Evolutionary conservation across 768 basidiomycete species (phyloP).

Genomic region (Russula abietina): DNA sequence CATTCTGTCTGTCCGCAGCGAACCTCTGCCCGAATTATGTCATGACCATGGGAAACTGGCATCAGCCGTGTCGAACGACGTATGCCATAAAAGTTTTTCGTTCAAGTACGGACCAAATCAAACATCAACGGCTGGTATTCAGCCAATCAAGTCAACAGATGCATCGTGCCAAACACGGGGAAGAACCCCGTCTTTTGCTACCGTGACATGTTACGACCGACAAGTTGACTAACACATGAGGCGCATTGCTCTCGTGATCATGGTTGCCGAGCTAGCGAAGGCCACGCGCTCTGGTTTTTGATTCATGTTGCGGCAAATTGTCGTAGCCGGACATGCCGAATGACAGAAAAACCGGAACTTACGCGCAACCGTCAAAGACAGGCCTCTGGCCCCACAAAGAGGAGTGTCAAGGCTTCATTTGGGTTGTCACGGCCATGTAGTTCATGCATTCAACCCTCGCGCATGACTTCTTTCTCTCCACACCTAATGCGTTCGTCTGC

Average conservation of each 20-base stretch:
- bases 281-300: constrained; percentile 41
- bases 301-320: constrained; percentile 43
- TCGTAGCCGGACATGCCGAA: constrained; percentile 40
- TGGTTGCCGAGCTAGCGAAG: constrained; percentile 54
- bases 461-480: not conserved
- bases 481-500: not conserved
- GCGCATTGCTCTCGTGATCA: constrained; percentile 54
- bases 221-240: constrained; percentile 56
- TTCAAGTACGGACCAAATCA: not conserved
- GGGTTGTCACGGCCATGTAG: constrained; percentile 35
- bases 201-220: constrained; percentile 17
- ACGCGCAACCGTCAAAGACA: constrained; percentile 42
- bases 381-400: constrained; percentile 53
- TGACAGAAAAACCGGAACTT: constrained; percentile 46
- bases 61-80: not conserved
- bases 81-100: not conserved
- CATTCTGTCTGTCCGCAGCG: not conserved
- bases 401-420: constrained; percentile 56
- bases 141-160: not conserved
- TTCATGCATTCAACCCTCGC: not conserved
- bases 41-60: not conserved
- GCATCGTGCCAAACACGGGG: constrained; percentile 55
- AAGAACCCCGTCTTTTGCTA: constrained; percentile 35
- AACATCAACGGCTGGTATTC: not conserved
- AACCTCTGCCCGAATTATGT: not conserved